A percentile compares a stretch with the other conserved stretches of the same genome.
Evolutionary conservation across 192 early-diverging fungal species (phyloP).

Genomic region (Umbelopsis vinacea): DNA sequence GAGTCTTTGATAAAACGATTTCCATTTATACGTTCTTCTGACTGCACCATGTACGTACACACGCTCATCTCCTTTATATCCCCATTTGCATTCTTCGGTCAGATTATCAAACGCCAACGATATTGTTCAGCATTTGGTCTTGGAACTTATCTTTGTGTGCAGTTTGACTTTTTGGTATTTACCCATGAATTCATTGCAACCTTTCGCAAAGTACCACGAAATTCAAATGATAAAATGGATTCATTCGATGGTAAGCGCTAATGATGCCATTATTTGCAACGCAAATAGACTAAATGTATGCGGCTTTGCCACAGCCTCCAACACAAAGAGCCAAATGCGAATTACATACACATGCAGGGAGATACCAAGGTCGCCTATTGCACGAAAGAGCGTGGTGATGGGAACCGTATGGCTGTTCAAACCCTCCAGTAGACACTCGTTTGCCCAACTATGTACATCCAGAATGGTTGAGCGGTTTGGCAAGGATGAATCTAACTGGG

Average conservation of each 20-base stretch:
- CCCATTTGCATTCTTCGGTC: neutral
- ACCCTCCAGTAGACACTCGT: conserved; percentile 58
- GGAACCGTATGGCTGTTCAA: conserved; percentile 90
- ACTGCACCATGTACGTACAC: too few species aligned
- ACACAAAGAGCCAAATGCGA: conserved; percentile 7
- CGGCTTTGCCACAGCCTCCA: neutral
- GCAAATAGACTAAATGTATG: too few species aligned
- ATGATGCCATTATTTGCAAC: neutral
- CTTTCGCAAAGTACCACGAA: conserved; percentile 68
- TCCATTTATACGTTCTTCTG: too few species aligned
- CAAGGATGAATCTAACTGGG: conserved; percentile 78
- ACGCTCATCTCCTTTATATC: neutral
- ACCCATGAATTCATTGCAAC: conserved; percentile 93
- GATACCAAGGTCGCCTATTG: conserved; percentile 77
- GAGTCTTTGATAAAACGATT: conserved; percentile 4
- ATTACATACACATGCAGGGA: conserved; percentile 46
- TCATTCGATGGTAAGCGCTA: neutral
- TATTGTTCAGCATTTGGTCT: conserved; percentile 87
- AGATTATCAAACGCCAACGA: conserved; percentile 86
- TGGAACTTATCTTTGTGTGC: conserved; percentile 86
- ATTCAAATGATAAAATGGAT: conserved; percentile 47
- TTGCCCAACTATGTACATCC: conserved; percentile 75
- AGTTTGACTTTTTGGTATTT: conserved; percentile 92
- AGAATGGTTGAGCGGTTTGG: conserved; percentile 92
- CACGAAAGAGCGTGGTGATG: conserved; percentile 86